Evolutionary conservation across 306 rosid species (phyloP).

Genomic region (Lathyrus tuberosus): DNA sequence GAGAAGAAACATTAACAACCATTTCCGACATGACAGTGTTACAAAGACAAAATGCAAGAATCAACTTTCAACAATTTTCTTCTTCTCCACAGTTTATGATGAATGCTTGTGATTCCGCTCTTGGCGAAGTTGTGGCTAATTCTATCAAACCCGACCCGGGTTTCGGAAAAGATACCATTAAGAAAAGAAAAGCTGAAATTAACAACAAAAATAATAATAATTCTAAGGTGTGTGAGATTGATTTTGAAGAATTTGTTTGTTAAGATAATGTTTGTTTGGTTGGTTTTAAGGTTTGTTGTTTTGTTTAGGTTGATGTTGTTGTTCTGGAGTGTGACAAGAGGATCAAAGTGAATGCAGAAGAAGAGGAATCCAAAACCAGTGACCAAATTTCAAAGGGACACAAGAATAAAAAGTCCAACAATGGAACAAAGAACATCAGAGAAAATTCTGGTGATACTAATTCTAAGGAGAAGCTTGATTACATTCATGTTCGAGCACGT

Average conservation of each 20-base stretch:
- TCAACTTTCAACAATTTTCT: conserved; percentile 48
- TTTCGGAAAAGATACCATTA: conserved; percentile 53
- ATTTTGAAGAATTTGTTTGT: too few relatives aligned
- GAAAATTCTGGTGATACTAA: conserved; percentile 60
- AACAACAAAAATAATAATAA: too few relatives aligned
- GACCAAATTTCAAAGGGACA: conserved; percentile 47
- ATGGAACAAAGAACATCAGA: conserved; percentile 42
- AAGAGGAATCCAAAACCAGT: conserved; percentile 68
- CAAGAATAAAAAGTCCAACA: conserved; percentile 37
- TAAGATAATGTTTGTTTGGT: too few relatives aligned
- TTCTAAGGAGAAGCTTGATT: conserved; percentile 76
- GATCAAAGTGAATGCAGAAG: conserved; percentile 59
- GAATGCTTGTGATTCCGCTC: conserved; percentile 36
- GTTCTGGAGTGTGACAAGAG: conserved; percentile 36
- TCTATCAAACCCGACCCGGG: conserved; percentile 62
- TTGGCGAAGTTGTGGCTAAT: conserved; percentile 41
- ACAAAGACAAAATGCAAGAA: conserved; percentile 54
- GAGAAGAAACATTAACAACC: conserved; percentile 20
- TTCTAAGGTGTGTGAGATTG: too few relatives aligned
- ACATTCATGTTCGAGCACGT: conserved; percentile 91
- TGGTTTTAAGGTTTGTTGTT: too few relatives aligned
- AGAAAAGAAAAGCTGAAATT: conserved; percentile 57
- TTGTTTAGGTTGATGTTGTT: too few relatives aligned
- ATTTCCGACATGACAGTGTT: conserved; percentile 53
- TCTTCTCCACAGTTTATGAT: conserved; percentile 33